Evolutionary conservation across 2,329 filamentous ascomycete species (phyloP).

Genomic region (Bipolaris cookei): DNA sequence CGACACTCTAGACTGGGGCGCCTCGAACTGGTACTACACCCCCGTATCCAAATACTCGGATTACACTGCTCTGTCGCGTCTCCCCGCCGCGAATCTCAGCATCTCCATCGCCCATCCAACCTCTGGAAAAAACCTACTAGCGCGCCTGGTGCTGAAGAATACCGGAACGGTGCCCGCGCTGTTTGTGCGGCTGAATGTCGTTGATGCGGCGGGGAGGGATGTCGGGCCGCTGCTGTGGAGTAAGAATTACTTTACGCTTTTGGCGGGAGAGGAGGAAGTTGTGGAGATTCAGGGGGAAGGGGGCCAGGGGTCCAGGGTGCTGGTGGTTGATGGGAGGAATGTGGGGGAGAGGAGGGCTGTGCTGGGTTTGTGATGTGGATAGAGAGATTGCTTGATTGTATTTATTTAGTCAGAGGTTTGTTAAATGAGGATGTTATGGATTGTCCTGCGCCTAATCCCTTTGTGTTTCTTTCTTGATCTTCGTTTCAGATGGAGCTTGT

Average conservation of each 20-base stretch:
- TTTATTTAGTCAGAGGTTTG: not conserved
- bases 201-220: conserved; percentile 54
- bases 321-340: conserved; percentile 18
- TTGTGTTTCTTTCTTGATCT: not conserved
- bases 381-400: not conserved
- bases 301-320: not conserved
- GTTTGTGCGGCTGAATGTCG: conserved; percentile 61
- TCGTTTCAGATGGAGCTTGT: not conserved
- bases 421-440: conserved; percentile 11
- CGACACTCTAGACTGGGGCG: conserved; percentile 62
- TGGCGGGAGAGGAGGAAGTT: conserved; percentile 60
- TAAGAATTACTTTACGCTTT: conserved; percentile 69
- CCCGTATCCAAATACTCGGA: conserved; percentile 61
- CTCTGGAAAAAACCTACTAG: conserved; percentile 49
- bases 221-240: conserved; percentile 63
- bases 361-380: not conserved
- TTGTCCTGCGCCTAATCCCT: conserved; percentile 4
- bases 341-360: not conserved
- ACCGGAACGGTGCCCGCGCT: conserved; percentile 61
- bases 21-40: conserved; percentile 65
- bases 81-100: conserved; percentile 8
- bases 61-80: conserved; percentile 53
- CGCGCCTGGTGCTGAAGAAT: conserved; percentile 53
- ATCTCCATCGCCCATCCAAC: not conserved
- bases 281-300: conserved; percentile 10